Evolutionary conservation across 2,329 filamentous ascomycete genomes (phyloP).

Genomic region (Sporothrix mexicana): DNA sequence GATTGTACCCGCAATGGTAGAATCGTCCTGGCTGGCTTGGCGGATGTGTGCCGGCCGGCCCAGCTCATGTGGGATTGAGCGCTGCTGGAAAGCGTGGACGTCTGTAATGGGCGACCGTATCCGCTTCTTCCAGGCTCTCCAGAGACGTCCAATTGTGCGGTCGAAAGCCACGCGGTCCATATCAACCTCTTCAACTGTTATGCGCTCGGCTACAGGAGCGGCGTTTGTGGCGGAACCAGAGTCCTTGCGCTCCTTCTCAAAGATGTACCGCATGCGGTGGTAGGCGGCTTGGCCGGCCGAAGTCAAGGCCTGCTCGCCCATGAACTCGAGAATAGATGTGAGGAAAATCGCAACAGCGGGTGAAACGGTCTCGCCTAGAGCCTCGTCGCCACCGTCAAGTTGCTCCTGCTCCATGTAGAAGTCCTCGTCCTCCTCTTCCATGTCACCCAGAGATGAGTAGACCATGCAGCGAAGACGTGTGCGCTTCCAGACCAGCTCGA

Average conservation of each 20-base stretch:
- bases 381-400: constrained; percentile 64
- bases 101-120: constrained; percentile 64
- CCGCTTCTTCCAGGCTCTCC: constrained; percentile 94
- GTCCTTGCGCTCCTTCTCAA: constrained; percentile 64
- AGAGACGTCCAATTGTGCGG: constrained; percentile 83
- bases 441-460: constrained; percentile 91
- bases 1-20: constrained; percentile 48
- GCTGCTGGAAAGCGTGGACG: constrained; percentile 52
- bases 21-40: constrained; percentile 49
- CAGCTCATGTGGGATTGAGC: constrained; percentile 58
- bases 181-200: constrained; percentile 87
- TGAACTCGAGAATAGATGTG: constrained; percentile 90
- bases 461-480: constrained; percentile 96
- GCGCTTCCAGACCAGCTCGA: constrained; percentile 93
- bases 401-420: constrained; percentile 82
- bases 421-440: constrained; percentile 98
- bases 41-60: constrained; percentile 47
- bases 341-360: constrained; percentile 94
- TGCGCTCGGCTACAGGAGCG: constrained; percentile 63
- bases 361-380: constrained; percentile 73
- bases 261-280: constrained; percentile 65
- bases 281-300: constrained; percentile 85
- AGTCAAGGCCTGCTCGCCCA: constrained; percentile 90
- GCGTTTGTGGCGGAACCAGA: constrained; percentile 49
- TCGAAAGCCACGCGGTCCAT: constrained; percentile 94